Conservation (phyloP, 2,329 filamentous ascomycete species). For the Verticillium albo-atrum region DNA sequence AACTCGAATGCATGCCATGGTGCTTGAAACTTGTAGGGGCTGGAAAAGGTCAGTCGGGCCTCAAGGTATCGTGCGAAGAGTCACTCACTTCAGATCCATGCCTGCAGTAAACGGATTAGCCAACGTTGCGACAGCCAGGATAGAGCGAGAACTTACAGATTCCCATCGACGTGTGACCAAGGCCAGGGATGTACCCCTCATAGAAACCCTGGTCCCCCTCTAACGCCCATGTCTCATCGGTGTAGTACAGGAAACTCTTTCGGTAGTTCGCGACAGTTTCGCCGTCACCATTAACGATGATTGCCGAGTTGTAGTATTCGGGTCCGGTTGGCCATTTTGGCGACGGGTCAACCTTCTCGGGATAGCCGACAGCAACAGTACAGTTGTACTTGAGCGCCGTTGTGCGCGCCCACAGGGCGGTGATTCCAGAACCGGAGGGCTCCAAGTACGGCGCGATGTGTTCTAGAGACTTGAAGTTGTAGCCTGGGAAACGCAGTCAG, state of each 20-base stretch:
- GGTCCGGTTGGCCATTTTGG: slow-evolving; percentile 44
- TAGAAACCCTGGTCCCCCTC: slow-evolving; percentile 46
- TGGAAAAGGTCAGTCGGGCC: slow-evolving; percentile 6
- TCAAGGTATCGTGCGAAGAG: not conserved
- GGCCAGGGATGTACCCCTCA: slow-evolving; percentile 28
- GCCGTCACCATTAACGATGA: slow-evolving; percentile 54
- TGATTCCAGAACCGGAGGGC: slow-evolving; percentile 58
- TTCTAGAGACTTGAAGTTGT: slow-evolving; percentile 68
- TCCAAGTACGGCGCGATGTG: slow-evolving; percentile 69
- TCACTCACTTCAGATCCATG: slow-evolving; percentile 58
- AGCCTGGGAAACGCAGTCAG: slow-evolving; percentile 43
- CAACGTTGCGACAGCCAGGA: too few species aligned
- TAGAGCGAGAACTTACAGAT: slow-evolving; percentile 36
- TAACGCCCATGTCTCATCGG: slow-evolving; percentile 54
- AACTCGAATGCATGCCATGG: slow-evolving; percentile 37
- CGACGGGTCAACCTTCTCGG: slow-evolving; percentile 57
- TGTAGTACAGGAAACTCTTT: slow-evolving; percentile 53
- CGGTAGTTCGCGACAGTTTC: slow-evolving; percentile 58
- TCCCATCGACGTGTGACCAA: slow-evolving; percentile 46
- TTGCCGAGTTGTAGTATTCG: slow-evolving; percentile 50
- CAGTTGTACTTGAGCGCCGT: slow-evolving; percentile 64
- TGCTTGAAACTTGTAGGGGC: slow-evolving; percentile 31
- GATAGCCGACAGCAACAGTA: slow-evolving; percentile 68
- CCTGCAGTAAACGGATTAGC: slow-evolving; percentile 4
- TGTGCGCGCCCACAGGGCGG: slow-evolving; percentile 65